A percentile compares a stretch with the other conserved stretches of the same genome.
phyloP scores from a whole-genome alignment of 306 rosid species.

The Citrullus colocynthis region DNA sequence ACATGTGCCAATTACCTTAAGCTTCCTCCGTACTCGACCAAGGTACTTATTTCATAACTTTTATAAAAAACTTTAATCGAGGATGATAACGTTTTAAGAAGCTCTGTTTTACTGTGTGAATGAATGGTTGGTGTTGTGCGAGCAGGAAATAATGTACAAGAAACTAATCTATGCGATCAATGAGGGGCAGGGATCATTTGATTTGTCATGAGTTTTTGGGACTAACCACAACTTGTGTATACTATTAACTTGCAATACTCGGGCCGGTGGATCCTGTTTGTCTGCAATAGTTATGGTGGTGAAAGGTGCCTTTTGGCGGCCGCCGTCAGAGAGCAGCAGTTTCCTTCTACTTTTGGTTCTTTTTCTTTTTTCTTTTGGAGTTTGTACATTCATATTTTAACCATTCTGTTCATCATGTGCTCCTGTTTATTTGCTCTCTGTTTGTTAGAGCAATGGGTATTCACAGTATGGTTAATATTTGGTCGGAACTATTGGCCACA shows the following conservation, averaged over 20 bases:
- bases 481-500: conserved; percentile 6
- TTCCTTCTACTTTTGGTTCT: background rate
- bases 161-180: conserved; percentile 90
- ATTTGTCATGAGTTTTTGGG: conserved; percentile 75
- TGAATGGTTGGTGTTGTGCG: background rate
- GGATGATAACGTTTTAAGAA: background rate
- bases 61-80: background rate
- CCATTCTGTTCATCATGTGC: conserved; percentile 4
- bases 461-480: background rate
- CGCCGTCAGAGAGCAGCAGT: background rate
- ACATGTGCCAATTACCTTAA: conserved; percentile 97
- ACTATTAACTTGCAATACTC: conserved; percentile 8
- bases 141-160: conserved; percentile 92
- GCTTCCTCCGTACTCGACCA: conserved; percentile 98
- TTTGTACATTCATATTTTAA: conserved; percentile 9
- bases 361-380: background rate
- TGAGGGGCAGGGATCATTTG: conserved; percentile 99
- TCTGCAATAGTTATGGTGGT: conserved; percentile 6
- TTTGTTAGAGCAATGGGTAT: background rate
- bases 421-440: background rate
- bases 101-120: background rate
- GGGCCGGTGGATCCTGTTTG: background rate
- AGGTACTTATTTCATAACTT: conserved; percentile 31
- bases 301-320: conserved; percentile 5
- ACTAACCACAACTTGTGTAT: conserved; percentile 13